These are phyloP conservation scores for Curvularia sp. DNA, from an alignment of 2,329 filamentous ascomycete species.

Conservation along the genomic window DNA sequence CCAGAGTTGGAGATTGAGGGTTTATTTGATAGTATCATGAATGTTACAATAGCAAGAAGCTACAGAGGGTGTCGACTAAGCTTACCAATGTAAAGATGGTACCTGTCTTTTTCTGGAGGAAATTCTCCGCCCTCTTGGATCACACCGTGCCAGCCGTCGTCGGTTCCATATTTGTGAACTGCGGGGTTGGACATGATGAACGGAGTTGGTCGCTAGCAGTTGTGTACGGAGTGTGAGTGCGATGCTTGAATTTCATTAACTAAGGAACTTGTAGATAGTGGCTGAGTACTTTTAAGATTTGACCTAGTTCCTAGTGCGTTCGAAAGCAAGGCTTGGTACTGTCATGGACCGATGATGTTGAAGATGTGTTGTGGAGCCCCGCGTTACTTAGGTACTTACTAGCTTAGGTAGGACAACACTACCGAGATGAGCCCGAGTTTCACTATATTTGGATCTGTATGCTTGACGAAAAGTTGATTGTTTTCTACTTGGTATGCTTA, in stretches of 20 bases:
- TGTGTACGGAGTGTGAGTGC: not conserved
- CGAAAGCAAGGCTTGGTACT: not conserved
- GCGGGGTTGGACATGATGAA: slow-evolving; percentile 21
- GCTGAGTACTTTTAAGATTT: no score
- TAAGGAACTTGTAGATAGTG: not conserved
- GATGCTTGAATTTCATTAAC: not conserved
- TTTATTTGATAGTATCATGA: not conserved
- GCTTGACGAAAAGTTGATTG: not conserved
- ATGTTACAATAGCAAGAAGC: not conserved
- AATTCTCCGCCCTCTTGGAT: slow-evolving; percentile 58
- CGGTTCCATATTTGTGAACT: slow-evolving; percentile 49
- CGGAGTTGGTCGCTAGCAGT: not conserved
- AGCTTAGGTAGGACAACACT: not conserved
- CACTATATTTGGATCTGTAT: not conserved
- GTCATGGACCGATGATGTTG: not conserved
- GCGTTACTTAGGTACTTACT: slow-evolving; percentile 3
- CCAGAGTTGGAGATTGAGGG: not conserved
- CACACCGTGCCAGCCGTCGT: slow-evolving; percentile 61
- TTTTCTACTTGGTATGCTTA: not conserved
- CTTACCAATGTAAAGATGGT: slow-evolving; percentile 62
- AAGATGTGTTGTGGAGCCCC: slow-evolving; percentile 16
- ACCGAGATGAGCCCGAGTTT: slow-evolving; percentile 10
- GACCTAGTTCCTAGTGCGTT: not conserved
- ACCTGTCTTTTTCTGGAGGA: slow-evolving; percentile 59
- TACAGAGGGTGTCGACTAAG: not conserved